Evolutionary conservation across 2,329 filamentous ascomycete species (phyloP), one percentile per base, ranked within the genome.

Genomic region (Neocucurbitaria cava): DNA sequence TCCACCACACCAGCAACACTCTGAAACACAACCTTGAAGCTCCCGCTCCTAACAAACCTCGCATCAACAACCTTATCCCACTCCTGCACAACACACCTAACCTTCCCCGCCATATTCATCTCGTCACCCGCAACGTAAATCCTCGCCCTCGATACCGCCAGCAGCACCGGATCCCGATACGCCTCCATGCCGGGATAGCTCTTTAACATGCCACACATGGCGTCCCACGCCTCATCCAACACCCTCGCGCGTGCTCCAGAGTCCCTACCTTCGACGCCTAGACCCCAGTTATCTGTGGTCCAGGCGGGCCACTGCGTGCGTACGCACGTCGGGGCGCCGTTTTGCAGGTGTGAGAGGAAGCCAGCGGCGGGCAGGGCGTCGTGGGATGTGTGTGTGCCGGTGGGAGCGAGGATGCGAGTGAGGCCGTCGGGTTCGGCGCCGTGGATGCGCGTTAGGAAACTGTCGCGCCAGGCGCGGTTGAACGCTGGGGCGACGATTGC

Each of bases 401-500:
- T 23, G 2, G 54, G 26, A 15, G 48, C 50, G 3, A 54, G 26
- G 7, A 57, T 43, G 9, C 31, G 44, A 2, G 49, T 31, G 3
- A 20, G 21, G 3, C 39, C 39, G 39, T 49, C 50, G 3, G 23
- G 1, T 1, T 40, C 23, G 2, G 44, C 28, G 30, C 55, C 50
- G 10, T 46, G 33, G 0, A 50, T 40, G 9, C 39, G 2, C 1
- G 56, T 48, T 3, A 62, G 47, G 4, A 48, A 41, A 3, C 52
- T 57, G 17, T 59, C 43, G 8, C 43, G 40, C 64, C 61, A 69
- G 3, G 65, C 61, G 15, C 28, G 26, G 26, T 66, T 52, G 44
- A 66, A 66, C 1, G 63, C 61, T 1, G 64, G 64, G 18, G 53
- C 58, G 15, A 69, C 44, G 4, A 69, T 55, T 1, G 63, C 45